These are phyloP conservation scores for Aureobasidium sp. DNA, from an alignment of 2,329 filamentous ascomycete genomes.

Conservation along the genomic window DNA sequence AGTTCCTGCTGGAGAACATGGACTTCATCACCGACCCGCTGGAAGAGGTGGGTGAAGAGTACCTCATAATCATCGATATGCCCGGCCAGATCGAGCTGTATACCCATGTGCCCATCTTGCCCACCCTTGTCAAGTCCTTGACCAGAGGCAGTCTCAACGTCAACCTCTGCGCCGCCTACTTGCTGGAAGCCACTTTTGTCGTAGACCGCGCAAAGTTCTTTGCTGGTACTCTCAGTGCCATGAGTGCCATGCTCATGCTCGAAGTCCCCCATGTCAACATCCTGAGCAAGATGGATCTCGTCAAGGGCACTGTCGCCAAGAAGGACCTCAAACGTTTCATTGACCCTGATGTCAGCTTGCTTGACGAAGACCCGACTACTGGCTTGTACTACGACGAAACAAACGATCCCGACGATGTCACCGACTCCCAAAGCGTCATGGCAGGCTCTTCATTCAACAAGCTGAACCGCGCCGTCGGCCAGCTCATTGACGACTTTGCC, in stretches of 20 bases:
- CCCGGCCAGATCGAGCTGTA: conserved; percentile 98
- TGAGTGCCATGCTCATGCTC: conserved; percentile 99
- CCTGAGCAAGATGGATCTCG: conserved; percentile 93
- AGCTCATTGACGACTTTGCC: conserved; percentile 92
- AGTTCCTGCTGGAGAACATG: conserved; percentile 89
- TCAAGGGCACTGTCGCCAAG: conserved; percentile 81
- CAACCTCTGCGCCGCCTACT: conserved; percentile 84
- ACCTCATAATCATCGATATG: conserved; percentile 97
- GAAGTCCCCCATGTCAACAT: conserved; percentile 96
- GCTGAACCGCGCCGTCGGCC: conserved; percentile 80
- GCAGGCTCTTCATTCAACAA: conserved; percentile 72
- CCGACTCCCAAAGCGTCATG: conserved; percentile 65
- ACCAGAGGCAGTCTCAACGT: conserved; percentile 80
- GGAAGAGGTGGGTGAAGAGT: conserved; percentile 83
- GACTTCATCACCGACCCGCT: conserved; percentile 84
- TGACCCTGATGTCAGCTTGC: conserved; percentile 72
- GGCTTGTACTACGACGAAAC: conserved; percentile 34
- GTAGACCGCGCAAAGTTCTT: conserved; percentile 97
- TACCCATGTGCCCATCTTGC: conserved; percentile 90
- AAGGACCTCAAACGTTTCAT: conserved; percentile 85
- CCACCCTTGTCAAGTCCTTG: conserved; percentile 73
- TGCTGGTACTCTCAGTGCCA: conserved; percentile 86
- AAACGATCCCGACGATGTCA: conserved; percentile 39
- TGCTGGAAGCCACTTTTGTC: conserved; percentile 92
- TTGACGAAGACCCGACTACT: conserved; percentile 71